Evolutionary conservation across 2,329 filamentous ascomycete genomes (phyloP).

Genomic region (Pseudopithomyces chartarum): DNA sequence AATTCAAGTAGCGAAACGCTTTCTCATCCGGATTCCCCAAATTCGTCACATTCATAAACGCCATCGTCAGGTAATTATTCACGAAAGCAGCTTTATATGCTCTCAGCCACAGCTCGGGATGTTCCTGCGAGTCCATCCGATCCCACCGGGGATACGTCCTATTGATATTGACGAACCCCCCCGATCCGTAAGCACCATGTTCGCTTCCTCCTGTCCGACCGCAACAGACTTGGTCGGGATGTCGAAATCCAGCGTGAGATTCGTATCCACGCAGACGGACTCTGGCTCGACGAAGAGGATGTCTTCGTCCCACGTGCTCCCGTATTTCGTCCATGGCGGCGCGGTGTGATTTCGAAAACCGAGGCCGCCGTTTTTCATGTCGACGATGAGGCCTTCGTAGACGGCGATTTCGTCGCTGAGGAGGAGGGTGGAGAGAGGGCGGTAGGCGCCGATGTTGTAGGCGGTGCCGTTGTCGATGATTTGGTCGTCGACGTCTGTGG

Average conservation of each 20-base stretch:
- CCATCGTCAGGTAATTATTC: constrained; percentile 48
- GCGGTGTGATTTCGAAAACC: constrained; percentile 54
- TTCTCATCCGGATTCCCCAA: constrained; percentile 13
- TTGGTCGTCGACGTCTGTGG: constrained; percentile 12
- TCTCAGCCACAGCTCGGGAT: constrained; percentile 45
- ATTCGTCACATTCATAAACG: constrained; percentile 49
- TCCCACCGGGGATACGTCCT: constrained; percentile 23
- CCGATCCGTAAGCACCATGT: constrained; percentile 47
- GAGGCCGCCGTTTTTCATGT: constrained; percentile 48
- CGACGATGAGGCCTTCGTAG: constrained; percentile 53
- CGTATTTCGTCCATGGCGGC: constrained; percentile 40
- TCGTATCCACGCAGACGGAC: constrained; percentile 50
- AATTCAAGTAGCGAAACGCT: constrained; percentile 39
- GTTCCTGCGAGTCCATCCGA: constrained; percentile 36
- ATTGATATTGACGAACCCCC: constrained; percentile 52
- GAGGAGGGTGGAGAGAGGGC: constrained; percentile 37
- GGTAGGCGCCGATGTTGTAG: constrained; percentile 40
- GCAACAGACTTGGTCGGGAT: constrained; percentile 21
- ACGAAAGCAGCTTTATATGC: constrained; percentile 53
- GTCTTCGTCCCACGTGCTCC: constrained; percentile 53
- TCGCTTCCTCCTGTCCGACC: constrained; percentile 21
- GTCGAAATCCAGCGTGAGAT: constrained; percentile 50
- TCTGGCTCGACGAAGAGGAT: constrained; percentile 56
- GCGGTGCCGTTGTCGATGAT: constrained; percentile 32
- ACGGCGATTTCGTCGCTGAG: constrained; percentile 39